Conservation (phyloP, 352 stramenopile genomes). For the Pythium monospermum region DNA sequence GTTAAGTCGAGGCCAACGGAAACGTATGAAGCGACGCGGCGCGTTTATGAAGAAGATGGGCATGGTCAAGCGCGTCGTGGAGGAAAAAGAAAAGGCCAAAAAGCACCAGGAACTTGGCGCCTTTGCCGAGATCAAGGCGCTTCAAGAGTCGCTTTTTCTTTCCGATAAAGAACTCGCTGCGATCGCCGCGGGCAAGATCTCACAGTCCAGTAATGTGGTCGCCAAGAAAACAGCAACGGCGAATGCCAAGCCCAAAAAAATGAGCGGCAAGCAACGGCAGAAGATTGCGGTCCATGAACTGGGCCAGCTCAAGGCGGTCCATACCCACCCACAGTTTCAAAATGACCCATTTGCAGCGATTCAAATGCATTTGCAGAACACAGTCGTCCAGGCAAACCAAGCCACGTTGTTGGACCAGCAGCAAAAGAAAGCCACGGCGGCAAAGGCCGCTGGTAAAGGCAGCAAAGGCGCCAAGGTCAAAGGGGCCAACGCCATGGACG, state of each 20-base stretch:
- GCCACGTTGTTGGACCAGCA: conserved; percentile 30
- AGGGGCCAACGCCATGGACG: conserved; percentile 20
- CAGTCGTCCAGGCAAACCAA: conserved; percentile 75
- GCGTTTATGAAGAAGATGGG: conserved; percentile 87
- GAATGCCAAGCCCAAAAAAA: conserved; percentile 29
- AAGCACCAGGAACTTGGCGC: conserved; percentile 48
- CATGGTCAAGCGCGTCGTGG: conserved; percentile 59
- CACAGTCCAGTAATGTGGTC: conserved; percentile 22
- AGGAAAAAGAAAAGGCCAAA: conserved; percentile 42
- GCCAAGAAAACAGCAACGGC: conserved; percentile 10
- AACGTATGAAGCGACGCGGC: conserved; percentile 72
- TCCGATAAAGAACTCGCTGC: conserved; percentile 34
- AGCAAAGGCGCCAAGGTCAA: conserved; percentile 5
- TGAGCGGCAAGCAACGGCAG: conserved; percentile 80
- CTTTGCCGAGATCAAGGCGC: conserved; percentile 66
- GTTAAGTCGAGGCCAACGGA: conserved; percentile 78
- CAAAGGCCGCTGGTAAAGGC: conserved; percentile 18
- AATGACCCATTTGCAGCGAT: conserved; percentile 82
- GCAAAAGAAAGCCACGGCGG: conserved; percentile 26
- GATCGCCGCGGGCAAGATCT: conserved; percentile 18
- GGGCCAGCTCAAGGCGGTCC: conserved; percentile 78
- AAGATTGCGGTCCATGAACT: conserved; percentile 80
- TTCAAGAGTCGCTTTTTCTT: conserved; percentile 69
- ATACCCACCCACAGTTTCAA: conserved; percentile 78
- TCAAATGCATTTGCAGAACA: conserved; percentile 83